Percentiles rank a stretch among this genome's conserved stretches.
These are phyloP conservation scores for Sugiyamaella pinicola DNA, from an alignment of 1,139 yeast species.

Conservation along the genomic window DNA sequence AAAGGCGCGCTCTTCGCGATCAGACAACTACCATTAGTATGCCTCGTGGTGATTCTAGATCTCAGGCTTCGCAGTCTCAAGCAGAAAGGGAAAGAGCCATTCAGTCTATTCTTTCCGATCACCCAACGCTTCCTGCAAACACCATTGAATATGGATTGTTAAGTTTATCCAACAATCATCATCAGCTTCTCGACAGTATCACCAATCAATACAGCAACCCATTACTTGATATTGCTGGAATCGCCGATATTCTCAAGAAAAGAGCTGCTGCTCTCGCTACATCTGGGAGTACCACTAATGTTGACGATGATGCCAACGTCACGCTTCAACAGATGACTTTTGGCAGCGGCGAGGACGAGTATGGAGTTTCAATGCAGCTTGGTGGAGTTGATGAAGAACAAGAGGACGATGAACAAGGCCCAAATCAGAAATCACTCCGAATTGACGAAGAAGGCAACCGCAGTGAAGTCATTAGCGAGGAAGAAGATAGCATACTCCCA, in stretches of 20 bases:
- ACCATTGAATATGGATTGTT: slow-evolving; percentile 25
- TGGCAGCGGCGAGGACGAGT: slow-evolving; percentile 18
- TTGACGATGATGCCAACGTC: slow-evolving; percentile 8
- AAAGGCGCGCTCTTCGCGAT: slow-evolving; percentile 14
- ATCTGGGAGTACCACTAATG: slow-evolving; percentile 8
- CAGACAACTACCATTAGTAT: slow-evolving; percentile 4
- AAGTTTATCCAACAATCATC: slow-evolving; percentile 20
- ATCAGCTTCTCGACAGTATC: slow-evolving; percentile 20
- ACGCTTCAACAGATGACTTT: slow-evolving; percentile 8
- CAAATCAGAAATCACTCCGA: slow-evolving; percentile 11
- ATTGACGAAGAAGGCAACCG: slow-evolving; percentile 14
- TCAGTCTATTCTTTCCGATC: slow-evolving; percentile 24
- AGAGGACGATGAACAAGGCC: slow-evolving; percentile 11
- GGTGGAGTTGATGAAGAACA: slow-evolving; percentile 23
- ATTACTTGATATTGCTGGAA: slow-evolving; percentile 33
- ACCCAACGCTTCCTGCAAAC: slow-evolving; percentile 27
- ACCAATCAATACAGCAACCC: slow-evolving; percentile 24
- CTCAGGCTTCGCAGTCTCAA: slow-evolving; percentile 17
- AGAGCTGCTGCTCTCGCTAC: slow-evolving; percentile 27
- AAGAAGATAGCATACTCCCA: neutral
- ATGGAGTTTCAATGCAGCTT: slow-evolving; percentile 20
- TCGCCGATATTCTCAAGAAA: slow-evolving; percentile 34
- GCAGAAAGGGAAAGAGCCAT: slow-evolving; percentile 16
- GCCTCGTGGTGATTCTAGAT: slow-evolving; percentile 12
- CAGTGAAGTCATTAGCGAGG: slow-evolving; percentile 4